Base-by-base conservation (phyloP, 768 basidiomycete species). In the Phlebiopsis gigantea region DNA sequence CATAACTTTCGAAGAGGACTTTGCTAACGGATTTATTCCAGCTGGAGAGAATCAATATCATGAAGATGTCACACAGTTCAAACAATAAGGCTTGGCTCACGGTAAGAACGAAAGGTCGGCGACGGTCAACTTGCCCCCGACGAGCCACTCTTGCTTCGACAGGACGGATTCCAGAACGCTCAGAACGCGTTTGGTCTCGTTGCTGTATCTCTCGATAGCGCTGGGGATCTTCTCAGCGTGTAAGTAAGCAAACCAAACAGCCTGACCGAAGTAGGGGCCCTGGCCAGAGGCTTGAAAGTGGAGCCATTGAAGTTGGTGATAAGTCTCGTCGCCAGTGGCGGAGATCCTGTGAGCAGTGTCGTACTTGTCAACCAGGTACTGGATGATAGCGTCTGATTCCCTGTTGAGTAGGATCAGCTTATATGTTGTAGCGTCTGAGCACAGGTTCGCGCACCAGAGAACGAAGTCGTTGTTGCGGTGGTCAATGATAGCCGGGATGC, bases 351-450 rank as follows among this genome's bases (percentile, higher is more conserved):
- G 61, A 25, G 75, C 75, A 10, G 51, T 62, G 65, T 81, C 79
- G 60, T 78, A 79, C 57, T 70, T 67, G 57, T 75, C 72, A 19
- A 66, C 66, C 45, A 79, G 66, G 65, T 76, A 79, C 12, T 73
- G 63, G 41, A 77, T 56, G 57, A 79, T 75, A 46, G 76, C 76
- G 45, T 70, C 69, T 21, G 67, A 66, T 58, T 73, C 71, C 61
- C 65, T 65, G 53, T 26, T 31, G 17, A 43, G 29, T 6, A 1
- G 12, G 4, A 19, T 15, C 15, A 0, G 21, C 17, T 8, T 34
- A 24, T 51, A 19, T 17, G 24, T 19, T 15, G 21, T n/a, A 45
- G n/a, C 19, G 44, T 2, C 15, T 19, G 15, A 48, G 26, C 17
- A 30, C 28, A 15, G 22, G 30, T n/a, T n/a, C n/a, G 21, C 47